Base-by-base conservation (phyloP, 805 yeast genomes). In the Ogataea chonburiensis region DNA sequence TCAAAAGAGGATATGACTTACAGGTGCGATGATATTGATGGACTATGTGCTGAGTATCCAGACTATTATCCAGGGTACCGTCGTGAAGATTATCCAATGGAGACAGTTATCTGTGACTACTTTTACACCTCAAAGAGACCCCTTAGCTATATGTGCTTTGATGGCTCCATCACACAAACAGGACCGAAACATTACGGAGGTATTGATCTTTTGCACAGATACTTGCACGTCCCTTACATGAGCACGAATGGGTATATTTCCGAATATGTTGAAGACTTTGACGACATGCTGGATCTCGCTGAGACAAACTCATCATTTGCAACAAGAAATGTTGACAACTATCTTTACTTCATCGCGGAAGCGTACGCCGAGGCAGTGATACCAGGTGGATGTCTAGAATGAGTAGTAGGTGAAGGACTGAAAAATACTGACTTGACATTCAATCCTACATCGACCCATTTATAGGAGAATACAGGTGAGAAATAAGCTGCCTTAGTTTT, bases 21-120 rank as follows among this genome's bases (percentile, higher is more conserved):
- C 47, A 53, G 71, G 30, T 67, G 71, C 55, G 71, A 66, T 42
- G 66, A 66, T 38, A 44, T 53, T 11, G 70, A 66, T 41, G 65
- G 63, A 5, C 46, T 52, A 34, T 67, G 71, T 50, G 51, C 52
- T 10, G 29, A 21, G 7, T 39, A 56, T 17, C 45, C 52, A 15
- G 56, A 50, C 17, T 57, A 59, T 18, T 66, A 61, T 53, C 67
- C 70, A 5, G 70, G 71, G 17, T 63, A 66, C 27, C 64, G 64
- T 56, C 56, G 70, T 44, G 64, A 56, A 16, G 50, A 48, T 14
- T 58, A 58, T 32, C 61, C 55, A 16, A 47, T 61, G n/a, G 69
- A 67, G 46, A 66, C 64, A 12, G 68, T 63, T 15, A 59, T 67
- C 36, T 66, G 71, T 50, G 70, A 66, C 34, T 45, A 56, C 22